Base-by-base conservation (phyloP, 1,139 yeast genomes). In the Diutina ranongensis region DNA sequence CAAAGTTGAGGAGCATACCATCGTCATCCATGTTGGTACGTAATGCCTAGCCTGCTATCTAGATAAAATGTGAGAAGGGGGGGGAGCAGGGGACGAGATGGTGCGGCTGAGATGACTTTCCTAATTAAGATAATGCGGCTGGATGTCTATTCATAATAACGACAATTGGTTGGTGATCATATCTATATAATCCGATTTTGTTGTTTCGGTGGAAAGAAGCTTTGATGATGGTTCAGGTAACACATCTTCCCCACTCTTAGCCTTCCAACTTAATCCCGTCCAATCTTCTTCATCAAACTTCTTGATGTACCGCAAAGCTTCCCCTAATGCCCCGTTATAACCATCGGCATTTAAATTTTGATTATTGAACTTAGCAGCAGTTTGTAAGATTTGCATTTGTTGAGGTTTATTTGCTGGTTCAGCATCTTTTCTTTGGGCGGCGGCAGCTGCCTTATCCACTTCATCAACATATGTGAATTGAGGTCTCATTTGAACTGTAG, bases 1-100 rank as follows among this genome's bases (percentile, higher is more conserved):
- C 42, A 16, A 38, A 38, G 18, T 38, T 38, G 19, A 38, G 28
- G n/a, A 38, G 25, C 18, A 38, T n/a, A 16, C 42, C 42, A 27
- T 38, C 42, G 28, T 38, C 42, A 20, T 38, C 42, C 42, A 38
- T 38, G 31, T 27, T n/a, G n/a, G n/a, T n/a, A n/a, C n/a, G n/a
- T n/a, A n/a, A n/a, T n/a, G n/a, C n/a, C n/a, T n/a, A n/a, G n/a
- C n/a, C n/a, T 25, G 28, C 5, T 4, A 32, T 32, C 8, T 13
- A 32, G 34, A 15, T 9, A 15, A 32, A 9, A 15, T 10, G 34
- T 32, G 34, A 32, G 4, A 12, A 15, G 13, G 8, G 28, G 10
- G 5, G 28, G 28, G 10, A 7, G 9, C 10, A 25, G 5, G 28
- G 9, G 28, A 25, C 10, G 28, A 25, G 28, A 25, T 25, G n/a